Conservation (phyloP, 495 filamentous ascomycete genomes). For the Aspergillus diversus region DNA sequence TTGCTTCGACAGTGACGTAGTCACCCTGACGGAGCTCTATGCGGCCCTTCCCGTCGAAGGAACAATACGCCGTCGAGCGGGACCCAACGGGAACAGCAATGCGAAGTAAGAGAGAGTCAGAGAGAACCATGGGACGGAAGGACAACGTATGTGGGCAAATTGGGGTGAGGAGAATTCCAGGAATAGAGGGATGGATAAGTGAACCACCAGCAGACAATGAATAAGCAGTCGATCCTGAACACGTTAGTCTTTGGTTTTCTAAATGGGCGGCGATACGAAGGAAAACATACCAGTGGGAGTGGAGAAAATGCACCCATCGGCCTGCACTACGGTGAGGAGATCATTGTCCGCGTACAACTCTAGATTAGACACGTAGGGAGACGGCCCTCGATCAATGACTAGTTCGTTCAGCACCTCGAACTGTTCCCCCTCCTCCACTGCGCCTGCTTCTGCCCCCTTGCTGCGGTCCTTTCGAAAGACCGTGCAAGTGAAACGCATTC, state of each 20-base stretch:
- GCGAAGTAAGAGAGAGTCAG: constrained; percentile 86
- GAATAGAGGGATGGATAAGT: constrained; percentile 94
- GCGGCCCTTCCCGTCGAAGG: constrained; percentile 94
- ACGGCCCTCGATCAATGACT: constrained; percentile 95
- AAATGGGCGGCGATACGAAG: not conserved
- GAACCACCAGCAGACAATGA: constrained; percentile 94
- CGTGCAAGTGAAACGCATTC: constrained; percentile 97
- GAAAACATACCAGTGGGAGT: constrained; percentile 76
- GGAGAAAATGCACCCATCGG: constrained; percentile 95
- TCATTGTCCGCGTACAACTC: constrained; percentile 94
- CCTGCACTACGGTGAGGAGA: constrained; percentile 90
- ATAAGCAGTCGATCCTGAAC: constrained; percentile 82
- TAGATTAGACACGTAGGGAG: constrained; percentile 93
- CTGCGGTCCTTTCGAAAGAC: constrained; percentile 68
- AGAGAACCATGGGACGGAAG: constrained; percentile 98
- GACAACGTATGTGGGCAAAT: constrained; percentile 97
- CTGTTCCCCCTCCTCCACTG: constrained; percentile 76
- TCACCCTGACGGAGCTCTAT: constrained; percentile 90
- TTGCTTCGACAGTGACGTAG: constrained; percentile 91
- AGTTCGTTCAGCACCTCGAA: constrained; percentile 97
- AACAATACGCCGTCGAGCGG: constrained; percentile 90
- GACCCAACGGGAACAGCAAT: constrained; percentile 82
- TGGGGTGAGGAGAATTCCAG: constrained; percentile 93
- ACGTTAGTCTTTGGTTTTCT: constrained; percentile 13
- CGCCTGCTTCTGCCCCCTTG: constrained; percentile 47